Percentiles rank a stretch among this genome's conserved stretches.
phyloP scores from a whole-genome alignment of 2,329 filamentous ascomycete species.

The Hypoxylon sp. region DNA sequence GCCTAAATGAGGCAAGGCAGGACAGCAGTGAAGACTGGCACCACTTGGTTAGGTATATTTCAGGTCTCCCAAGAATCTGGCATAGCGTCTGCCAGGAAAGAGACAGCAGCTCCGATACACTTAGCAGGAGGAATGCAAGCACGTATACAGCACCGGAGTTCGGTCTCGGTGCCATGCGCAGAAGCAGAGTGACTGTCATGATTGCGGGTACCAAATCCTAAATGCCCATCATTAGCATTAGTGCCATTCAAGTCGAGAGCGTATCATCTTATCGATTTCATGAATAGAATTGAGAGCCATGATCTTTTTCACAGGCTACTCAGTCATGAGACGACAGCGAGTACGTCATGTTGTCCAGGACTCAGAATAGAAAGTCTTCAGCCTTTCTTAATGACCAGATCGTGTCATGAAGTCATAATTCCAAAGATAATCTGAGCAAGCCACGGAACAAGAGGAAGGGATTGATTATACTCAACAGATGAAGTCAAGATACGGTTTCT shows the following conservation, averaged over 20 bases:
- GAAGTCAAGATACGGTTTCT: conserved; percentile 26
- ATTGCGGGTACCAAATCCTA: not conserved
- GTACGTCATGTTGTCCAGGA: not conserved
- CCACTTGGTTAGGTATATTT: not conserved
- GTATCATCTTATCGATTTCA: not conserved
- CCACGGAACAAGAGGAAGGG: not conserved
- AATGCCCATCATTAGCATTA: not conserved
- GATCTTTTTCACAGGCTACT: not conserved
- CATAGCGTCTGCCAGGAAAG: not conserved
- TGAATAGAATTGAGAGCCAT: not conserved
- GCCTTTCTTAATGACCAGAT: not conserved
- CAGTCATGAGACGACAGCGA: not conserved
- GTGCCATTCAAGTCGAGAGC: not conserved
- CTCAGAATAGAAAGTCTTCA: not conserved
- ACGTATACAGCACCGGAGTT: not conserved
- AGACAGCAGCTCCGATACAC: not conserved
- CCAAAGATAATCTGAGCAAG: not conserved
- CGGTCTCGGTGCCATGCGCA: not conserved
- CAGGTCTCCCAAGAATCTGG: not conserved
- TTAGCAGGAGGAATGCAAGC: not conserved
- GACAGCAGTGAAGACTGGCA: not conserved
- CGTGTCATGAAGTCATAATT: not conserved
- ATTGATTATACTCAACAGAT: not conserved
- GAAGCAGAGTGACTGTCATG: not conserved
- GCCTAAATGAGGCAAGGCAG: not conserved